Conservation (phyloP, 2,329 filamentous ascomycete genomes). For the Colletotrichum sp. region DNA sequence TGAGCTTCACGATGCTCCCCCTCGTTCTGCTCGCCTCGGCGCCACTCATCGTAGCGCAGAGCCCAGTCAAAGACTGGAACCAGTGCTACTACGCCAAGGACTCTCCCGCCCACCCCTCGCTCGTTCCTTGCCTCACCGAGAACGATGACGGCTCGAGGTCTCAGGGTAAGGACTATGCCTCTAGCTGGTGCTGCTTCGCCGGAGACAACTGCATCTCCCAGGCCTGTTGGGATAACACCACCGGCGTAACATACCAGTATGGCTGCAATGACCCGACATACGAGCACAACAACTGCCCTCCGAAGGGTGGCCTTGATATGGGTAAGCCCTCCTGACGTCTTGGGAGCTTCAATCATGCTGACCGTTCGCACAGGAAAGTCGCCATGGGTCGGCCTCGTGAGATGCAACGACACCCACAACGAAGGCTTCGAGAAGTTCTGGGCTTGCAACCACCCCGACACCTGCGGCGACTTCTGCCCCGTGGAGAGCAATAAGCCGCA, state of each 20-base stretch:
- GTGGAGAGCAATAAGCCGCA: background rate
- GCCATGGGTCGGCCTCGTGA: constrained; percentile 15
- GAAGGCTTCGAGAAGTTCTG: constrained; percentile 10
- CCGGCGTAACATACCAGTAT: constrained; percentile 8
- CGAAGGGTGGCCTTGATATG: background rate
- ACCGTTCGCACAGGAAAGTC: background rate
- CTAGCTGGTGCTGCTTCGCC: constrained; percentile 15
- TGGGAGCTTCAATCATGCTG: background rate
- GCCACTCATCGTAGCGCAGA: background rate
- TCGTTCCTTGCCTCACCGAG: background rate
- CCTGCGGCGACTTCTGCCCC: constrained; percentile 2
- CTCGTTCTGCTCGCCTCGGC: background rate
- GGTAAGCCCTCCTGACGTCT: background rate
- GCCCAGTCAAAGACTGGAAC: background rate
- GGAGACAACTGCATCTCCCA: background rate
- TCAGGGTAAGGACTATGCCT: background rate
- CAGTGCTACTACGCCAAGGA: constrained; percentile 14
- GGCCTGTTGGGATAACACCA: background rate
- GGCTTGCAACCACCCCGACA: constrained; percentile 15
- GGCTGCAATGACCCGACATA: constrained; percentile 19
- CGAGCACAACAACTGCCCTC: constrained; percentile 5
- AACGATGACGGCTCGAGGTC: background rate
- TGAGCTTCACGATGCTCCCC: background rate
- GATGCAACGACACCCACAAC: constrained; percentile 1
- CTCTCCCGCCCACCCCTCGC: background rate